Conservation (phyloP, 805 yeast species). For the Hanseniaspora vineae region DNA sequence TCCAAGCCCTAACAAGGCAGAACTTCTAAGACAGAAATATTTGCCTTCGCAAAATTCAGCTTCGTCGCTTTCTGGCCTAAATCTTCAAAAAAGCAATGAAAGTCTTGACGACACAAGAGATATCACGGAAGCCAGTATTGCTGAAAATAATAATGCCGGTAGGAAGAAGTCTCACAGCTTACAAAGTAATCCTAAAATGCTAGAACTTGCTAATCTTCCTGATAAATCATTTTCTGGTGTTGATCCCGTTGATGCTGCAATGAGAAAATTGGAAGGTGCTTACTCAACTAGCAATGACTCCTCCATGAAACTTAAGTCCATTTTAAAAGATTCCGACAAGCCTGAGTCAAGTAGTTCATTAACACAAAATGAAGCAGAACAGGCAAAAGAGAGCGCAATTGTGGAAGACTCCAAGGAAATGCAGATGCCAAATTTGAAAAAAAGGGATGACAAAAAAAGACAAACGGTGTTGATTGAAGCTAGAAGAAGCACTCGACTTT, state of each 20-base stretch:
- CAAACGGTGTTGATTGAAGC: not conserved
- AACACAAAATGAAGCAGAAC: conserved; percentile 8
- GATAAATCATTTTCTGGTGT: conserved; percentile 53
- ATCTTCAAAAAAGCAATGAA: too few relatives aligned
- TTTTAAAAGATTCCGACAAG: too few relatives aligned
- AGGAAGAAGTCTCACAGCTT: not conserved
- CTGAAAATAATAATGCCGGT: conserved; percentile 10
- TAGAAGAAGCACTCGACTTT: not conserved
- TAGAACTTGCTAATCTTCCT: conserved; percentile 72
- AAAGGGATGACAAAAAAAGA: not conserved
- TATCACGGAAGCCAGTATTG: conserved; percentile 8
- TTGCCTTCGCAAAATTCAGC: conserved; percentile 6
- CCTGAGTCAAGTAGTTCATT: conserved; percentile 9
- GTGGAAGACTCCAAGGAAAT: too few relatives aligned
- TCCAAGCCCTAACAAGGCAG: not conserved
- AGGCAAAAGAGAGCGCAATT: too few relatives aligned
- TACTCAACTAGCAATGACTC: conserved; percentile 13
- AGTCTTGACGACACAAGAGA: conserved; percentile 7
- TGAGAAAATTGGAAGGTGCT: conserved; percentile 69
- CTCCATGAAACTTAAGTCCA: not conserved
- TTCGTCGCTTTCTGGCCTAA: conserved; percentile 12
- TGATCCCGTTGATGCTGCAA: conserved; percentile 64
- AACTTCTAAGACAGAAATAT: not conserved
- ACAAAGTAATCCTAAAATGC: conserved; percentile 25
- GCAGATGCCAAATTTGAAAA: not conserved